phyloP scores from a whole-genome alignment of 352 stramenopile genomes.

The Pythium utonaiense region DNA sequence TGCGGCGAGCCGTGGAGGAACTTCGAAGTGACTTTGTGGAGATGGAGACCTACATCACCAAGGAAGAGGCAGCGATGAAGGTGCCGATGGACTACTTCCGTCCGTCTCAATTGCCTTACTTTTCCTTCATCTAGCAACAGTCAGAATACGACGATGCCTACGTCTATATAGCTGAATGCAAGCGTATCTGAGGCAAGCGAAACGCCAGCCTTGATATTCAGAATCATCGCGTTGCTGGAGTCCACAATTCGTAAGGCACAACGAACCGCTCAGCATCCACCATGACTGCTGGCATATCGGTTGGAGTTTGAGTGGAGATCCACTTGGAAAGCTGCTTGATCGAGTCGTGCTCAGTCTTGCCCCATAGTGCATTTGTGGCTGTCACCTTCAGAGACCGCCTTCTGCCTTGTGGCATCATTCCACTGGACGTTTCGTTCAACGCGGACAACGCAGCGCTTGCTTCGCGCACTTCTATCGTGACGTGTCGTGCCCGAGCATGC shows the following conservation, averaged over 20 bases:
- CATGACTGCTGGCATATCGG: background rate
- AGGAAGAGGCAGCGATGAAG: background rate
- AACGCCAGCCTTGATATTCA: no score
- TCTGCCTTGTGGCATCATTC: background rate
- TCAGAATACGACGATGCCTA: no score
- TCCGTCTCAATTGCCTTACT: conserved; percentile 4
- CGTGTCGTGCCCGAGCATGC: background rate
- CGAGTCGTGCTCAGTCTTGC: conserved; percentile 16
- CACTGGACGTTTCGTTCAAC: background rate
- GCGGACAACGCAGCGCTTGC: background rate
- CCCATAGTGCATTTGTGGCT: conserved; percentile 5
- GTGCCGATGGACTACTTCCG: conserved; percentile 5
- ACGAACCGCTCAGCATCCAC: conserved; percentile 13
- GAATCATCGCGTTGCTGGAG: background rate
- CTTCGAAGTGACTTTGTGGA: conserved; percentile 1
- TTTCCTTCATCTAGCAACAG: conserved; percentile 7
- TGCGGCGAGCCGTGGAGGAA: background rate
- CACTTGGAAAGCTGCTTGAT: conserved; percentile 27
- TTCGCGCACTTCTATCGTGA: background rate
- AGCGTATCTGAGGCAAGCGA: no score
- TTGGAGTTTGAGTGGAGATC: conserved; percentile 25
- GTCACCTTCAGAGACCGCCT: conserved; percentile 1
- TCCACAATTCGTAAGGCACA: conserved; percentile 12
- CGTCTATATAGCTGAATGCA: no score
- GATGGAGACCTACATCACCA: background rate